Evolutionary conservation across 768 basidiomycete genomes (phyloP), one percentile per base, ranked within the genome.

Genomic region (Thelephora ganbajun): DNA sequence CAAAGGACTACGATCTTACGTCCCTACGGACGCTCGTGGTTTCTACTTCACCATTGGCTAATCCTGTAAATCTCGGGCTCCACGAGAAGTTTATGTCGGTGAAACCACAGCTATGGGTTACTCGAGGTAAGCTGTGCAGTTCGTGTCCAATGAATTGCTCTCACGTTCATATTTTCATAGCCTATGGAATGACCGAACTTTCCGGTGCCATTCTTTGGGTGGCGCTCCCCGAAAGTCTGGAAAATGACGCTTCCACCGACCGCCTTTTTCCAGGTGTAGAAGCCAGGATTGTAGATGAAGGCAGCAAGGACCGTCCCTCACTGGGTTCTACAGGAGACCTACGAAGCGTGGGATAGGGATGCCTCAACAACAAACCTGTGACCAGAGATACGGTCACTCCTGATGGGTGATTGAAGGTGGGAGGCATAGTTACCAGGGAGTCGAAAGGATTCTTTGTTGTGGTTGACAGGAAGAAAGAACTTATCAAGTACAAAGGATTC

Each of bases 361-460:
- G 16, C 35, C 11, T 36, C 55, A 54, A 53, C 44, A 67, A 66
- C 44, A 43, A 48, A 70, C 71, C 61, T 46, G 72, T 71, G 14
- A 76, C 73, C 11, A 58, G 60, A n/a, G 67, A 68, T 48, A 64
- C 65, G 7, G 56, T 79, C 13, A 77, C 75, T 13, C 55, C 55
- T 36, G 76, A 79, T 50, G 77, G 77, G 5, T 79, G 76, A 76
- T 58, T 79, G 20, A 69, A 61, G 56, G 73, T 69, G 5, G 77
- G 77, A 6, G 77, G 77, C 57, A 56, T 77, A 23, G 77, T 74
- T 1, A 63, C 64, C 55, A 57, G 73, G 18, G 75, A 78, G 51
- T 59, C 67, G 22, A 73, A 76, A 37, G 80, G 80, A 0, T 78
- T 76, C 58, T 69, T 76, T 50, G 74, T 69, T 61, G 76, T 78